Conservation (phyloP, 2,329 filamentous ascomycete species). For the Pseudogymnoascus sp. region DNA sequence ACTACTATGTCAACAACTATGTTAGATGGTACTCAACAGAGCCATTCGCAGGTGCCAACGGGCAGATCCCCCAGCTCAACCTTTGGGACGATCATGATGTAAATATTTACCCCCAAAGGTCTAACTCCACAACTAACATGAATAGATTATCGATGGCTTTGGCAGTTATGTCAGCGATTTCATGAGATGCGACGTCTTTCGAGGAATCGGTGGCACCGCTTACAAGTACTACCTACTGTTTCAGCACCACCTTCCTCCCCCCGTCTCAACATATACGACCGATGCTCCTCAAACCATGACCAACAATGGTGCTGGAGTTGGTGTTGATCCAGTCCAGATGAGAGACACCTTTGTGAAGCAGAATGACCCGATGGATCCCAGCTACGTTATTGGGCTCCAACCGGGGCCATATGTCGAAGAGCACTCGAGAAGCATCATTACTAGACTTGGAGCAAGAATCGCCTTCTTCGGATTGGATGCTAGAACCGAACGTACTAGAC, state of each 20-base stretch:
- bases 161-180: conserved; percentile 91
- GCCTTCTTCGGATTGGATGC: conserved; percentile 87
- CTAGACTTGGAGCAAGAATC: conserved; percentile 72
- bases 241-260: conserved; percentile 86
- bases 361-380: conserved; percentile 51
- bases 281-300: conserved; percentile 48
- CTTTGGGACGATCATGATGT: conserved; percentile 95
- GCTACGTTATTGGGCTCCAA: conserved; percentile 55
- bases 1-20: conserved; percentile 88
- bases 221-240: conserved; percentile 99
- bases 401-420: conserved; percentile 82
- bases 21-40: conserved; percentile 74
- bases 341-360: conserved; percentile 64
- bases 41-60: conserved; percentile 76
- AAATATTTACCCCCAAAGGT: conserved; percentile 45
- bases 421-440: conserved; percentile 77
- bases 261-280: conserved; percentile 76
- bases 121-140: conserved; percentile 32
- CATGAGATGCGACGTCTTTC: conserved; percentile 87
- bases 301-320: conserved; percentile 49
- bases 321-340: conserved; percentile 60
- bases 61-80: conserved; percentile 91
- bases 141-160: conserved; percentile 72
- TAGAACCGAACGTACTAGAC: conserved; percentile 85
- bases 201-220: conserved; percentile 80